Evolutionary conservation across 1,139 yeast species (phyloP), one percentile per base, ranked within the genome.

Genomic region (Williopsis jadinii): DNA sequence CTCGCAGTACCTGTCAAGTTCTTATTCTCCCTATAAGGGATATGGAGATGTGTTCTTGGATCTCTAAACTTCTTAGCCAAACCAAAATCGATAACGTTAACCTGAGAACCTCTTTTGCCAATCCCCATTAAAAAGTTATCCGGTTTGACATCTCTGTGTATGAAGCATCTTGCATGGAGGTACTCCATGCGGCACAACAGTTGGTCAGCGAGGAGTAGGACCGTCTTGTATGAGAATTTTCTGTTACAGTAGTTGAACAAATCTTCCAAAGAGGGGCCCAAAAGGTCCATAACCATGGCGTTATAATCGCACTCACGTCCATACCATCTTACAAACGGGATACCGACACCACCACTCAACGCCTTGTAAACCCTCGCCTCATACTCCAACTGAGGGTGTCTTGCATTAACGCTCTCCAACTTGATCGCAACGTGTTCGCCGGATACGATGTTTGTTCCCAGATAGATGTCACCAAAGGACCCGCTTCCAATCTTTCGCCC

Each of bases 371-470:
- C 97, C 53, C 94, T 80, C 11, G 97, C 95, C 65, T 92, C 98
- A 60, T 92, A 92, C 59, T 90, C 97, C 52, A 92, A 73, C 66
- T 92, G 98, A 3, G 98, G 98, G 60, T 92, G 97, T 59, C 88
- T 84, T 2, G 97, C 96, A 48, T 84, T 74, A 46, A 85, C 79
- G 52, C 86, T 82, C 61, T 92, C 98, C 50, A 92, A 71, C 63
- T 92, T 92, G 68, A 92, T 90, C 54, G 97, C 98, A 40, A 92
- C 97, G 63, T 92, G 96, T 63, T 92, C 97, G 34, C 97, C 97
- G 35, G 95, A 84, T 38, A 92, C 85, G 64, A 92, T 80, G 65
- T 92, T 92, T 34, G 95, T 87, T 36, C 94, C 95, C 47, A 88
- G 73, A 63, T 92, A 92, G 55, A 92, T 92, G 61, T 92, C 98